Evolutionary conservation across 2,329 filamentous ascomycete genomes (phyloP), one percentile per base, ranked within the genome.

Genomic region (Chalaropsis thielavioides): DNA sequence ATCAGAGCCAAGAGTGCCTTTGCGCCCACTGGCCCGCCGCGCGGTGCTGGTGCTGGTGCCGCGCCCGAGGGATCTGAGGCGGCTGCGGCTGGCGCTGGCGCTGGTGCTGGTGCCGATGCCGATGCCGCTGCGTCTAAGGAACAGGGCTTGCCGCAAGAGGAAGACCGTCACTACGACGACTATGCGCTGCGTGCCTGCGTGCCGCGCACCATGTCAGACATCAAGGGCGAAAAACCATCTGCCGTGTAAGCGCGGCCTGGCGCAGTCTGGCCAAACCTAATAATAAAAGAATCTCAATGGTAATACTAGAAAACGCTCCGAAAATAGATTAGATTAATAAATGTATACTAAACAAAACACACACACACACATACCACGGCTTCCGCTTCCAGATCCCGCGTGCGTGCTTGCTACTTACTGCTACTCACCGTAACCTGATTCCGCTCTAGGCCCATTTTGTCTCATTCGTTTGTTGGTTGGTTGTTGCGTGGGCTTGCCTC

Each of bases 1-100:
- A 82, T 88, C 68, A 77, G 85, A 46, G 71, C 74, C 56, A 79
- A 74, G 72, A 84, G 81, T 73, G 73, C 76, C 51, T 84, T 80
- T 69, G 83, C 83, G 0, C 83, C 83, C 0, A 81, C 79, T 0
- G 66, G 71, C 31, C 70, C 72, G 3, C 64, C 69, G 5, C 56
- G 46, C 19, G 70, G 69, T 46, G 51, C 71, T 66, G 70, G 69
- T 46, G 51, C 71, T 66, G 17, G 41, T 13, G 41, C 41, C 41
- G 17, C 41, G 41, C 13, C 41, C 41, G 41, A 15, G 2, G 3
- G 22, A 17, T 27, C 68, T 54, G 43, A 69, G 40, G 68, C 66
- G 8, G 13, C 51, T 56, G 27, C 51, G 15, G 51, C 27, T 4
- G 22, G 51, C 11, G 22, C 51, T n/a, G 41, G 11, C 41, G 13